A percentile compares a stretch with the other conserved stretches of the same genome.
phyloP scores from a whole-genome alignment of 192 early-diverging fungal genomes.

The Backusella mclennaniae region DNA sequence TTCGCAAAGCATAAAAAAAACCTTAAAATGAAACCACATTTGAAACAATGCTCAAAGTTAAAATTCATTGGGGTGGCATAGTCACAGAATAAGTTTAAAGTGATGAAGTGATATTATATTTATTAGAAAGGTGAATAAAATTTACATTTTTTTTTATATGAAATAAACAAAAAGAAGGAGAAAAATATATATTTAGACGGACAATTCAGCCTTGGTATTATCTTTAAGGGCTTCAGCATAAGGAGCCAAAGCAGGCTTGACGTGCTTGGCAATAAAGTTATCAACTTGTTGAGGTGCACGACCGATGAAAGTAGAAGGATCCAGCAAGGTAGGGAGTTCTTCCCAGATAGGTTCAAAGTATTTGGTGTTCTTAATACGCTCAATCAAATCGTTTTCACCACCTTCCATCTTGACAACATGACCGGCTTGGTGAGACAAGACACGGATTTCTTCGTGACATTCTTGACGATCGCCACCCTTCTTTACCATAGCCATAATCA shows the following conservation, averaged over 20 bases:
- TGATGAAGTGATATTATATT: not conserved
- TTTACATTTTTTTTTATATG: not conserved
- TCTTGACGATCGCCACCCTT: constrained; percentile 93
- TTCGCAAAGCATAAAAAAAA: not conserved
- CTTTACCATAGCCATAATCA: constrained; percentile 99
- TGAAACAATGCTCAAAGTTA: not conserved
- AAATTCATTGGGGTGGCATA: too few species aligned
- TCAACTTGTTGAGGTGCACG: constrained; percentile 94
- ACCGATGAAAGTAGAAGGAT: constrained; percentile 91
- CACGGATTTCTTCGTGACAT: constrained; percentile 97
- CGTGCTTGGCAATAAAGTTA: constrained; percentile 77
- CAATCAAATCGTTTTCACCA: constrained; percentile 93
- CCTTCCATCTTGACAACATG: constrained; percentile 89
- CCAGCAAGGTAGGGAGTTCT: constrained; percentile 71
- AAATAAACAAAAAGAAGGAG: not conserved
- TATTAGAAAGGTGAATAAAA: not conserved
- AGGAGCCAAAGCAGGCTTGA: constrained; percentile 78
- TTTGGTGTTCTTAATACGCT: constrained; percentile 72
- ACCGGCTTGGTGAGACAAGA: constrained; percentile 92
- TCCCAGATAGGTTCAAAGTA: constrained; percentile 90
- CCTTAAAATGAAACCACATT: not conserved
- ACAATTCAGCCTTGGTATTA: constrained; percentile 65
- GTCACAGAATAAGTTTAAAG: not conserved
- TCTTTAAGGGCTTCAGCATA: constrained; percentile 63
- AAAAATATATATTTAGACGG: constrained; percentile 55